Percentiles rank a stretch among this genome's conserved stretches.
phyloP scores from a whole-genome alignment of 108 stramenopile species.

The Cyclotella choctawhatcheeana region DNA sequence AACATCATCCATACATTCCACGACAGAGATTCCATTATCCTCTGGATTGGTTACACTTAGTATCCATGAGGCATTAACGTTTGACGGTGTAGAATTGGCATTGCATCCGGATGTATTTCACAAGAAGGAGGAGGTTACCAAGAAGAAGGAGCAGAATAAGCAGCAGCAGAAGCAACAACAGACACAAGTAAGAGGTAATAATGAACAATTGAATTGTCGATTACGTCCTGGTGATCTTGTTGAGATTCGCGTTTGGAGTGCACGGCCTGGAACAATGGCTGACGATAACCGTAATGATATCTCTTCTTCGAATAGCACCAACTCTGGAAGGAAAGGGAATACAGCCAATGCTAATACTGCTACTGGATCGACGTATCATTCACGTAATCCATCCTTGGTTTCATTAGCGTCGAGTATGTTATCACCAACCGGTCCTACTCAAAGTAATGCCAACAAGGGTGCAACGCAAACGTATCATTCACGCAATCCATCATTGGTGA shows the following conservation, averaged over 20 bases:
- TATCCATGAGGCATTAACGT: constrained; percentile 83
- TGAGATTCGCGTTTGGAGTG: constrained; percentile 85
- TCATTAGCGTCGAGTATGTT: constrained; percentile 11
- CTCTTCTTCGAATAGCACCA: too few species aligned
- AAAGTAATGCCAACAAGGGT: constrained; percentile 9
- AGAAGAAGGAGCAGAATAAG: not conserved
- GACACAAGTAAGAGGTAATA: too few species aligned
- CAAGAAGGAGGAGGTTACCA: constrained; percentile 17
- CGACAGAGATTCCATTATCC: constrained; percentile 42
- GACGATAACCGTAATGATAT: too few species aligned
- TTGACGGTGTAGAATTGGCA: constrained; percentile 82
- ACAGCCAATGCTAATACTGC: constrained; percentile 14
- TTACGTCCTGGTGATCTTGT: constrained; percentile 64
- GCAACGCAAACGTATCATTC: constrained; percentile 34
- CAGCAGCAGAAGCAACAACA: not conserved
- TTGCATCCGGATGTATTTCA: constrained; percentile 84
- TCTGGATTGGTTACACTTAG: constrained; percentile 76
- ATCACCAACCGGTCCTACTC: too few species aligned
- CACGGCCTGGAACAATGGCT: constrained; percentile 17
- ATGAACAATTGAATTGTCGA: not conserved
- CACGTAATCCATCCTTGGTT: constrained; percentile 25
- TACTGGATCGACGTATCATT: constrained; percentile 30
- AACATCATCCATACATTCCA: constrained; percentile 6
- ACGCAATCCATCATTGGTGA: constrained; percentile 27
- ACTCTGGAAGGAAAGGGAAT: not conserved